Evolutionary conservation across 306 rosid species (phyloP).

Genomic region (Fragaria nilgerrensis): DNA sequence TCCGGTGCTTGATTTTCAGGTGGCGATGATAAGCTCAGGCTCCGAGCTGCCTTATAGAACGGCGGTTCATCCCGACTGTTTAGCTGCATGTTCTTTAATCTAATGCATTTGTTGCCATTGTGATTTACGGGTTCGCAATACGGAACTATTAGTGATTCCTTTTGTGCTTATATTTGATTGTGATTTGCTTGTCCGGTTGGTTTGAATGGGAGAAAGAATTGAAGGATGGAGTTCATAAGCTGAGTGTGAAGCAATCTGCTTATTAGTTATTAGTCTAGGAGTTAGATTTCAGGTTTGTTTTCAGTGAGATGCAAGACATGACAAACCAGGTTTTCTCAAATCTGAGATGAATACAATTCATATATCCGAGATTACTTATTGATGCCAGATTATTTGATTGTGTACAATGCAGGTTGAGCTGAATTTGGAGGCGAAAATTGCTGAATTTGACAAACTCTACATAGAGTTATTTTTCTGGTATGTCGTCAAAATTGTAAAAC

Average conservation of each 20-base stretch:
- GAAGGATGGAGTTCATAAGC: slow-evolving; percentile 35
- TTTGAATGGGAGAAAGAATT: slow-evolving; percentile 54
- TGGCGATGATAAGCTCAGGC: slow-evolving; percentile 48
- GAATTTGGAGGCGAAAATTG: no score
- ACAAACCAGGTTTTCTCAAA: no score
- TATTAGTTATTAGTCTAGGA: no score
- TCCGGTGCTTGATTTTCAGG: slow-evolving; percentile 37
- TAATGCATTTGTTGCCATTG: background rate
- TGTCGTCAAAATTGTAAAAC: no score
- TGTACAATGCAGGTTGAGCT: no score
- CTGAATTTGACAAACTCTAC: no score
- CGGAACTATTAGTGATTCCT: background rate
- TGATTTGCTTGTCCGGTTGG: slow-evolving; percentile 48
- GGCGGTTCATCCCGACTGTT: slow-evolving; percentile 75
- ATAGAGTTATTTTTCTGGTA: no score
- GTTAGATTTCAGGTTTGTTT: no score
- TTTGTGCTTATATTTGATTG: background rate
- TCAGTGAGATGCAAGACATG: no score
- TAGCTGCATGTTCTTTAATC: slow-evolving; percentile 61
- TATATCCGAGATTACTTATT: no score
- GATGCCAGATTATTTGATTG: no score
- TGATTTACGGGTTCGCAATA: background rate
- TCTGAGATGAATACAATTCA: no score
- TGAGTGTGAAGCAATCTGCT: slow-evolving; percentile 48
- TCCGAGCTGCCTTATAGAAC: slow-evolving; percentile 87